Evolutionary conservation across 1,284 basidiomycete genomes (phyloP), one percentile per base, ranked within the genome.

Genomic region (Cryptococcus sp.): DNA sequence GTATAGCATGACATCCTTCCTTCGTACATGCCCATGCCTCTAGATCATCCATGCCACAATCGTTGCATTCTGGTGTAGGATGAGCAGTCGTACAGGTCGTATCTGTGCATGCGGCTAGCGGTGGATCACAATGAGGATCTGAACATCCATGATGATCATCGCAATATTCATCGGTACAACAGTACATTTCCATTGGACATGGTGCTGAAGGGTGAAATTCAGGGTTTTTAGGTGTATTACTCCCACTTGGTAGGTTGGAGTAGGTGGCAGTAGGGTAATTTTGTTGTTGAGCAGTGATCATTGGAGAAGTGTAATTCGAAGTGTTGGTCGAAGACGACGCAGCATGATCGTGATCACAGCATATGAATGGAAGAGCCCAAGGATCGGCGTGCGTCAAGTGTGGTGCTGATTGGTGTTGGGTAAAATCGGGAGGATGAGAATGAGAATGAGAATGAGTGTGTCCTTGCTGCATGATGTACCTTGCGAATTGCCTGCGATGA

Each of bases 271-370:
- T n/a, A 4, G 48, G 11, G 6, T 13, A 35, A n/a, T 35, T 41
- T 1, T 10, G 10, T 1, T 41, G 38, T 41, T 46, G 44, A 13
- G 56, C 5, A 44, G 48, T 2, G 53, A 50, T 36, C 38, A 43
- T 1, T 48, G 49, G 4, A 36, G 45, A 5, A 44, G 33, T 10
- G 37, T 56, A 4, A 41, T 38, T 31, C 23, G 34, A 44, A 11
- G 7, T 14, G 43, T 37, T n/a, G 31, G 46, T 37, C 14, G 23
- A 46, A 41, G 68, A 69, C 14, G 67, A 69, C 30, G 59, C 67
- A 5, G 62, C 63, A 56, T 73, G 72, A 38, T 70, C 62, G 11
- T 58, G 50, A 53, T 74, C 72, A 51, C 72, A 74, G 60, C 72
- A 74, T 30, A 73, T 68, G 45, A 62, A 63, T 10, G 63, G 58